phyloP scores from a whole-genome alignment of 306 rosid species.

The Dalbergia oliveri region DNA sequence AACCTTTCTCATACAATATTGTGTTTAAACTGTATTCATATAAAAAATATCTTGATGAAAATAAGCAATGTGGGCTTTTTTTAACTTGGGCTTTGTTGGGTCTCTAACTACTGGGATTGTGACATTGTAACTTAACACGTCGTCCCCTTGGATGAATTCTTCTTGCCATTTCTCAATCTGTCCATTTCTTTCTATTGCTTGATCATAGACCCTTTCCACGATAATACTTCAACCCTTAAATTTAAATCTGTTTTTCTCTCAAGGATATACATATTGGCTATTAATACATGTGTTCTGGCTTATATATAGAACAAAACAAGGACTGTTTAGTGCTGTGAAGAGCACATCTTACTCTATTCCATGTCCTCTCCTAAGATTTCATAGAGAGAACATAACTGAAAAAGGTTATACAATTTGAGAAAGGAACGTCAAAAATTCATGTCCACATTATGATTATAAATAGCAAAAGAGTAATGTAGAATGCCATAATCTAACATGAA shows the following conservation, averaged over 20 bases:
- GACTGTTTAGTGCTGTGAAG: not conserved
- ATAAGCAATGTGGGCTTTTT: constrained; percentile 23
- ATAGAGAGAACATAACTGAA: constrained; percentile 5
- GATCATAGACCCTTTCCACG: too few species aligned
- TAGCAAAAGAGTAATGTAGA: not conserved
- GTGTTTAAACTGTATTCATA: too few species aligned
- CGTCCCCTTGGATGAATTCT: not conserved
- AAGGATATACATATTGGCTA: too few species aligned
- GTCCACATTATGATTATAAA: not conserved
- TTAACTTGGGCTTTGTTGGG: not conserved
- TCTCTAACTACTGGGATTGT: too few species aligned
- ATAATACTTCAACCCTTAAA: too few species aligned
- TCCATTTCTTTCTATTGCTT: too few species aligned
- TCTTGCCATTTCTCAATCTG: too few species aligned
- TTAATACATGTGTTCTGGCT: too few species aligned
- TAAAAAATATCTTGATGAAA: too few species aligned
- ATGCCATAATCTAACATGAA: not conserved
- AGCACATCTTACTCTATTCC: constrained; percentile 29
- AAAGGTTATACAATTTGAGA: not conserved
- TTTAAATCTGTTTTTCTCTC: too few species aligned
- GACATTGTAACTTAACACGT: constrained; percentile 28
- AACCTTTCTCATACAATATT: too few species aligned
- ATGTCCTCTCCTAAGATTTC: constrained; percentile 10
- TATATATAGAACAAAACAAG: not conserved
- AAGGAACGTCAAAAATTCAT: not conserved